These are phyloP conservation scores for Ganoderma multipileum DNA, from an alignment of 1,284 basidiomycete genomes.

Conservation along the genomic window DNA sequence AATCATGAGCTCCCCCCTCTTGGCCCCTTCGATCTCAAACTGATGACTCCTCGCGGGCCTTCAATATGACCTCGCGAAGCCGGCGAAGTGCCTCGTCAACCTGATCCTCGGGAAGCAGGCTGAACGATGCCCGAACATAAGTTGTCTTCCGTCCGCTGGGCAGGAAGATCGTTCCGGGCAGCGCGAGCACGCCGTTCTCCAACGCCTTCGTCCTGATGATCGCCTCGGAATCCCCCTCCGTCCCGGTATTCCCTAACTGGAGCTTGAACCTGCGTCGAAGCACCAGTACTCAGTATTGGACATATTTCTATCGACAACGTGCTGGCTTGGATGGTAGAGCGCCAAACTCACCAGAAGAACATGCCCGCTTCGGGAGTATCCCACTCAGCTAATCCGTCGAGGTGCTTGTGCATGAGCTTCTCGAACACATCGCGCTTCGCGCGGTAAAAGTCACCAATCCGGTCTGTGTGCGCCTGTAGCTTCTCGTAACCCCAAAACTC, in stretches of 20 bases:
- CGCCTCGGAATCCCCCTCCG: conserved; percentile 75
- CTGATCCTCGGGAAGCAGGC: conserved; percentile 70
- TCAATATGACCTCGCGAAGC: conserved; percentile 56
- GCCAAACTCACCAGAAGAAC: conserved; percentile 80
- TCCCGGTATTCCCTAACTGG: conserved; percentile 14
- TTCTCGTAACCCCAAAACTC: conserved; percentile 81
- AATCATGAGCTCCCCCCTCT: background rate
- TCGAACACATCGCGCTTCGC: conserved; percentile 85
- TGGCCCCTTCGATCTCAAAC: background rate
- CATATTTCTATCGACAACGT: no score
- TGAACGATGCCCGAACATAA: conserved; percentile 85
- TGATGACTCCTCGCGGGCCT: conserved; percentile 19
- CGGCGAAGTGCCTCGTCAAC: conserved; percentile 80
- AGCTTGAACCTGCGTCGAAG: conserved; percentile 67
- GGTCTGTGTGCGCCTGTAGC: conserved; percentile 76
- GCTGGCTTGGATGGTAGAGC: no score
- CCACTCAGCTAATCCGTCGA: conserved; percentile 86
- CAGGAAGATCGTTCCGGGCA: conserved; percentile 85
- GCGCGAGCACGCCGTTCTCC: conserved; percentile 84
- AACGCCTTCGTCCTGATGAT: conserved; percentile 83
- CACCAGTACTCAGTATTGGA: background rate
- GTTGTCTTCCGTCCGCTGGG: conserved; percentile 72
- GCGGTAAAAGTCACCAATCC: conserved; percentile 83
- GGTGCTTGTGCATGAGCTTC: conserved; percentile 72
- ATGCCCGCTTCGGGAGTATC: conserved; percentile 87